phyloP scores from a whole-genome alignment of 306 rosid species.

The Pachyrhizus erosus region DNA sequence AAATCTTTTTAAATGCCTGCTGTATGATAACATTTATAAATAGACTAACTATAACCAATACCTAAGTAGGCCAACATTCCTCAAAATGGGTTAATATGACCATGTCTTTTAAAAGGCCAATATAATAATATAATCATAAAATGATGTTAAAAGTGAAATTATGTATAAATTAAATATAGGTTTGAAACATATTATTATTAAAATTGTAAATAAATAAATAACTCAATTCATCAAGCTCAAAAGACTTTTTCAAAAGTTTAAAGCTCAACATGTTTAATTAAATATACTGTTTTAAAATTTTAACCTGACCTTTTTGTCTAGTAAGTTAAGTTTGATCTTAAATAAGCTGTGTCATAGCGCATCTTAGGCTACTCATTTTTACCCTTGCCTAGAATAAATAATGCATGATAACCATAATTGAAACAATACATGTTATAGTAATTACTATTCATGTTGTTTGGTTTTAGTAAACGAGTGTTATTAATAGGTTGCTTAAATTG shows the following conservation, averaged over 20 bases:
- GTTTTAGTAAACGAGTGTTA: neutral
- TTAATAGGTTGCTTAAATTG: neutral
- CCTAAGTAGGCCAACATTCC: neutral
- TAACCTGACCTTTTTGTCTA: neutral
- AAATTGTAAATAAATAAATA: neutral
- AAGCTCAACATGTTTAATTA: neutral
- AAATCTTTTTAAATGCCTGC: neutral
- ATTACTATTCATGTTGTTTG: neutral
- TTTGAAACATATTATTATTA: neutral
- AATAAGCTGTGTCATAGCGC: neutral
- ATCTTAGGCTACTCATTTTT: neutral
- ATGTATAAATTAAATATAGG: too few species aligned
- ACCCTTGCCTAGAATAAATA: neutral
- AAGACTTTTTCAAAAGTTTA: neutral
- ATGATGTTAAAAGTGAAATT: neutral
- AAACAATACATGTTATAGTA: neutral
- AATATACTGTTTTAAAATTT: neutral
- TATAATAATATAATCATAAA: neutral
- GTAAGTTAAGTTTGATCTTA: neutral
- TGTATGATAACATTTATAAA: neutral
- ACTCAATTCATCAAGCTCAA: neutral
- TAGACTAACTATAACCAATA: neutral
- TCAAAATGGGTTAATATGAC: neutral
- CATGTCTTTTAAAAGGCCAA: neutral
- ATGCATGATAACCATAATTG: neutral